A percentile compares a stretch with the other conserved stretches of the same genome.
Evolutionary conservation across 306 rosid genomes (phyloP).

Genomic region (Fragaria vesca): DNA sequence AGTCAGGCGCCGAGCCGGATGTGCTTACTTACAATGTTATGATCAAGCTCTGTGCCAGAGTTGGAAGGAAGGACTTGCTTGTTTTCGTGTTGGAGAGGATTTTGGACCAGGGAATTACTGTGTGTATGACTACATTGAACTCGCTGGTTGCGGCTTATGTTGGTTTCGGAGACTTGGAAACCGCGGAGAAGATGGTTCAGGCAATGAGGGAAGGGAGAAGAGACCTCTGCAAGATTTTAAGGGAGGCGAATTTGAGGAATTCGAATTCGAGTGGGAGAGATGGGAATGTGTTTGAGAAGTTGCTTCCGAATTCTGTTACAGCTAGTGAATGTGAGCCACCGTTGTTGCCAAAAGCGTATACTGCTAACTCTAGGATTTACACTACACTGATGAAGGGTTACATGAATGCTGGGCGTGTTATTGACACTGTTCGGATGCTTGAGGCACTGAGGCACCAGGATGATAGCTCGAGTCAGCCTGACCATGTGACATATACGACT

Average conservation of each 20-base stretch:
- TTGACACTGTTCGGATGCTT: conserved; percentile 75
- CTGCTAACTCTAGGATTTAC: conserved; percentile 77
- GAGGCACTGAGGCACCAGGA: conserved; percentile 84
- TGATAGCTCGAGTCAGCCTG: conserved; percentile 79
- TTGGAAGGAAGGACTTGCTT: conserved; percentile 64
- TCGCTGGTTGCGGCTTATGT: conserved; percentile 85
- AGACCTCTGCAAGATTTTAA: conserved; percentile 64
- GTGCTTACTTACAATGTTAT: conserved; percentile 71
- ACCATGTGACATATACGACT: conserved; percentile 88
- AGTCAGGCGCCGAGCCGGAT: conserved; percentile 58
- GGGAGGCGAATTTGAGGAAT: conserved; percentile 41
- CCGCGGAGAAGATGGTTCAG: conserved; percentile 79
- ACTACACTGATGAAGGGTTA: conserved; percentile 95
- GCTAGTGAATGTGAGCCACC: conserved; percentile 44
- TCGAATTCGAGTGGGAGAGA: background rate
- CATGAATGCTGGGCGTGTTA: conserved; percentile 78
- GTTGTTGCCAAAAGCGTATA: conserved; percentile 53
- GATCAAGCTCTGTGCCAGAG: conserved; percentile 71
- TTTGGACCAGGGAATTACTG: conserved; percentile 50
- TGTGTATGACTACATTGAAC: conserved; percentile 68
- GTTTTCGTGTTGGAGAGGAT: conserved; percentile 76
- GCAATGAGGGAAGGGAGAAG: conserved; percentile 84
- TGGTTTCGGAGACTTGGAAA: conserved; percentile 70
- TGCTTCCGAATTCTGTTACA: conserved; percentile 67
- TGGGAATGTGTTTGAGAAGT: conserved; percentile 44